Conservation (phyloP, 208 protist genomes). For the Leptomonas pyrrhocoris region DNA sequence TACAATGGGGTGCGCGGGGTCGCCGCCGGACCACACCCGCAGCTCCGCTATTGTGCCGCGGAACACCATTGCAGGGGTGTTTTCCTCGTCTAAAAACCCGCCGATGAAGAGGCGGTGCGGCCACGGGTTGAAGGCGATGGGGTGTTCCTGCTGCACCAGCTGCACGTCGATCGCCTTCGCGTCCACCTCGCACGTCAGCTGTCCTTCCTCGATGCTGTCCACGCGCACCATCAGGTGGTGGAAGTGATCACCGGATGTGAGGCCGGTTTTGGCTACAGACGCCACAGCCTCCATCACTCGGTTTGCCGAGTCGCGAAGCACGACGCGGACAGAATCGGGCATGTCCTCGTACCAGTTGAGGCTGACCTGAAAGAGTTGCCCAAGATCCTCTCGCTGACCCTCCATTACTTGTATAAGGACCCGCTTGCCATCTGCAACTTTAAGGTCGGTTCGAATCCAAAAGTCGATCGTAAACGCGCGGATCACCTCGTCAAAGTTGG, state of each 20-base stretch:
- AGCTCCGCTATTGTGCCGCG: slow-evolving; percentile 76
- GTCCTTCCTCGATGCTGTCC: slow-evolving; percentile 78
- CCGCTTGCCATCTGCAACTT: slow-evolving; percentile 47
- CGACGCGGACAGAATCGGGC: slow-evolving; percentile 67
- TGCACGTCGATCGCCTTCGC: slow-evolving; percentile 51
- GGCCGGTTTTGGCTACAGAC: slow-evolving; percentile 32
- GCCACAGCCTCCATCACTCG: slow-evolving; percentile 84
- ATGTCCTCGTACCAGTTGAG: slow-evolving; percentile 82
- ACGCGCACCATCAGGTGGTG: slow-evolving; percentile 84
- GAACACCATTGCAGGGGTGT: slow-evolving; percentile 65
- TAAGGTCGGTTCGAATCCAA: slow-evolving; percentile 81
- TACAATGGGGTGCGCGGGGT: slow-evolving; percentile 51
- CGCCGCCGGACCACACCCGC: slow-evolving; percentile 69
- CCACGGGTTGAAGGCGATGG: slow-evolving; percentile 88
- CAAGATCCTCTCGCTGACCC: slow-evolving; percentile 72
- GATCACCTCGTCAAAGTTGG: slow-evolving; percentile 84
- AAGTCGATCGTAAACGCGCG: slow-evolving; percentile 84
- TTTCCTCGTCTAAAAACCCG: slow-evolving; percentile 74
- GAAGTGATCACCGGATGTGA: slow-evolving; percentile 43
- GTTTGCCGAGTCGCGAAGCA: slow-evolving; percentile 81
- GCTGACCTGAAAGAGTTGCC: slow-evolving; percentile 83
- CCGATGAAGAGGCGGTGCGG: slow-evolving; percentile 88
- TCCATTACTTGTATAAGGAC: slow-evolving; percentile 86
- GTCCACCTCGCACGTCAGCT: slow-evolving; percentile 73
- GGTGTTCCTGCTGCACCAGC: slow-evolving; percentile 87